Conservation (phyloP, 345 rosid species). For the Syzygium aqueum region DNA sequence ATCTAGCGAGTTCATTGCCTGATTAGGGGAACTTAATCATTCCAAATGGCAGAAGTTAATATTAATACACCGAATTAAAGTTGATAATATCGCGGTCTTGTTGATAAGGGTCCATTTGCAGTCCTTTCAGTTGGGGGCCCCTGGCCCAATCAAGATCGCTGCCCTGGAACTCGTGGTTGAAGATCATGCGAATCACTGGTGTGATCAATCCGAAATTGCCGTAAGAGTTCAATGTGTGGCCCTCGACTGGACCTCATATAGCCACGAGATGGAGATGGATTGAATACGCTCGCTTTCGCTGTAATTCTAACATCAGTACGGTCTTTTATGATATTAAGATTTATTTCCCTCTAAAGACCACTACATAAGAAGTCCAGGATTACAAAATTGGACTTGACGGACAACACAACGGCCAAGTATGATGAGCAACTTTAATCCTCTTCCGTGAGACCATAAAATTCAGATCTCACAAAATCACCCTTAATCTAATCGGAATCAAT, state of each 20-base stretch:
- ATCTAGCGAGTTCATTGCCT: not conserved
- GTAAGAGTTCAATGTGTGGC: not conserved
- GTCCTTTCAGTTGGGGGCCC: not conserved
- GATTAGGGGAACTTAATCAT: not conserved
- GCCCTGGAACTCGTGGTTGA: not conserved
- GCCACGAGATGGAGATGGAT: not conserved
- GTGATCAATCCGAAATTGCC: not conserved
- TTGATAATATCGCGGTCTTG: not conserved
- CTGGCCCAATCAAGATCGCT: not conserved
- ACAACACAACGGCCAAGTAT: not conserved
- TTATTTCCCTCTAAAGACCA: not conserved
- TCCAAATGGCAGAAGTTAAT: not conserved
- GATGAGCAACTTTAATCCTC: not conserved
- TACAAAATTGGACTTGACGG: not conserved
- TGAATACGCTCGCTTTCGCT: too few species aligned
- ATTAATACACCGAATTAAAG: not conserved
- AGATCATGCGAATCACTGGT: not conserved
- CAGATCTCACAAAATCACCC: not conserved
- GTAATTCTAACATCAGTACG: not conserved
- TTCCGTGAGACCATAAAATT: too few species aligned
- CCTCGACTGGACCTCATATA: not conserved
- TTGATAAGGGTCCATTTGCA: not conserved
- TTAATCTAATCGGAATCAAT: too few species aligned
- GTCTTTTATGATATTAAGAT: not conserved
- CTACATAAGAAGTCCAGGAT: not conserved